These are phyloP conservation scores for Harringtonia aguacate DNA, from an alignment of 2,329 filamentous ascomycete genomes.

Conservation along the genomic window DNA sequence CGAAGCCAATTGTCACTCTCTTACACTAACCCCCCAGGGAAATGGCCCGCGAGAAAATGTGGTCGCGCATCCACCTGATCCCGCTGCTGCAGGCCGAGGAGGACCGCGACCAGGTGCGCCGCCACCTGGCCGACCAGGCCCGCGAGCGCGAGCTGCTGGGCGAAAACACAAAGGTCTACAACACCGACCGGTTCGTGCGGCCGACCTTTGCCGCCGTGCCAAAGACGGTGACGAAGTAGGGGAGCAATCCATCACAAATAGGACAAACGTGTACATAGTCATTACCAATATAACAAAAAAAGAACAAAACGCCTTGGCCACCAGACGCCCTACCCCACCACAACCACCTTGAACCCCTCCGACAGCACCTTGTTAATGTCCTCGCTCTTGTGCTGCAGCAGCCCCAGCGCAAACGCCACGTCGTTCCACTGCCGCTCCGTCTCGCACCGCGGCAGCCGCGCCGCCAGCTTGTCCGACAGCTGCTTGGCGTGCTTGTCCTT, in stretches of 20 bases:
- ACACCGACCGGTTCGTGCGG: slow-evolving; percentile 80
- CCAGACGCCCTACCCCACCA: too few species aligned
- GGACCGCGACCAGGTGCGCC: slow-evolving; percentile 85
- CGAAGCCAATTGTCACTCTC: too few species aligned
- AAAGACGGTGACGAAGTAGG: slow-evolving; percentile 2
- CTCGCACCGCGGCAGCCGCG: slow-evolving; percentile 74
- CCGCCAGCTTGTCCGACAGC: slow-evolving; percentile 83
- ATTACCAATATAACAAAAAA: neutral
- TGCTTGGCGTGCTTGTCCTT: slow-evolving; percentile 99
- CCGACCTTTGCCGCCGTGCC: slow-evolving; percentile 71
- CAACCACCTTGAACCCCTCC: slow-evolving; percentile 62
- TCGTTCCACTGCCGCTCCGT: slow-evolving; percentile 96
- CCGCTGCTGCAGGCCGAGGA: slow-evolving; percentile 92
- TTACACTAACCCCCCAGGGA: slow-evolving; percentile 46
- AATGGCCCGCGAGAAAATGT: slow-evolving; percentile 94
- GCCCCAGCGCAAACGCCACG: slow-evolving; percentile 80
- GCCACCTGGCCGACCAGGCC: slow-evolving; percentile 75
- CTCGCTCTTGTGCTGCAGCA: slow-evolving; percentile 88
- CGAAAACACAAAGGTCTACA: slow-evolving; percentile 67
- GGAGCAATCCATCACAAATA: neutral
- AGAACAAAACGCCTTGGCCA: neutral
- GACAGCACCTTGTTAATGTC: slow-evolving; percentile 69
- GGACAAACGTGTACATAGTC: neutral
- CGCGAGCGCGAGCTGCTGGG: slow-evolving; percentile 87
- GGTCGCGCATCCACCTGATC: slow-evolving; percentile 90